A percentile compares a stretch with the other conserved stretches of the same genome.
Evolutionary conservation across 164 flowering plant species (phyloP).

Genomic region (Magnolia officinalis): DNA sequence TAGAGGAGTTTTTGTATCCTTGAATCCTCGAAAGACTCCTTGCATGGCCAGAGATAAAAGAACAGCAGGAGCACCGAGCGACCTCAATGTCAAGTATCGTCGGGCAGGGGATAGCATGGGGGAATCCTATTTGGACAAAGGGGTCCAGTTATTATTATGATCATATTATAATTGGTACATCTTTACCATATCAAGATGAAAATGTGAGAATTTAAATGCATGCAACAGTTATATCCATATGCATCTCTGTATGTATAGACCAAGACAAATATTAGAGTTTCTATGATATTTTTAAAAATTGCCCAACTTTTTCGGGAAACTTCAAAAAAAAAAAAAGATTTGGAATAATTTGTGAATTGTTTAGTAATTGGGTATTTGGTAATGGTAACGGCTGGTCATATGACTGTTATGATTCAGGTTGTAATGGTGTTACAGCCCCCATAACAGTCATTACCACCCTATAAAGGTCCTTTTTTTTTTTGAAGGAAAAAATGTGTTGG

Average conservation of each 20-base stretch:
- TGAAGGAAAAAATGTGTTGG: too few species aligned
- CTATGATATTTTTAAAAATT: too few species aligned
- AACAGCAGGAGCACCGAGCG: slow-evolving; percentile 68
- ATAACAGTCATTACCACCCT: too few species aligned
- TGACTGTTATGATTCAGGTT: too few species aligned
- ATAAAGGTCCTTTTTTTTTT: too few species aligned
- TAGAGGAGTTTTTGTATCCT: slow-evolving; percentile 63
- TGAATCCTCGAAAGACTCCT: slow-evolving; percentile 61
- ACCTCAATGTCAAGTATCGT: slow-evolving; percentile 45
- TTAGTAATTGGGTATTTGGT: too few species aligned
- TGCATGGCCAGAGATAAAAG: slow-evolving; percentile 66
- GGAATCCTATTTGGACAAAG: slow-evolving; percentile 34
- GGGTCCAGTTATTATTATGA: neutral
- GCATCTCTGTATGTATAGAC: neutral
- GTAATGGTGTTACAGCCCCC: too few species aligned
- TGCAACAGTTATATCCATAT: neutral
- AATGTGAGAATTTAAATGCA: neutral
- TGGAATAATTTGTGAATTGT: too few species aligned
- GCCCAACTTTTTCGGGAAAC: too few species aligned
- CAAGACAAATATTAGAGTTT: too few species aligned
- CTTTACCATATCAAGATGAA: neutral
- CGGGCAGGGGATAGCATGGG: slow-evolving; percentile 51
- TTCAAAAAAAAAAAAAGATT: too few species aligned
- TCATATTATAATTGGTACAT: neutral
- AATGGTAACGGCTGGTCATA: too few species aligned